A percentile compares a stretch with the other conserved stretches of the same genome.
Evolutionary conservation across 805 yeast species (phyloP).

Genomic region (Spathaspora sp.): DNA sequence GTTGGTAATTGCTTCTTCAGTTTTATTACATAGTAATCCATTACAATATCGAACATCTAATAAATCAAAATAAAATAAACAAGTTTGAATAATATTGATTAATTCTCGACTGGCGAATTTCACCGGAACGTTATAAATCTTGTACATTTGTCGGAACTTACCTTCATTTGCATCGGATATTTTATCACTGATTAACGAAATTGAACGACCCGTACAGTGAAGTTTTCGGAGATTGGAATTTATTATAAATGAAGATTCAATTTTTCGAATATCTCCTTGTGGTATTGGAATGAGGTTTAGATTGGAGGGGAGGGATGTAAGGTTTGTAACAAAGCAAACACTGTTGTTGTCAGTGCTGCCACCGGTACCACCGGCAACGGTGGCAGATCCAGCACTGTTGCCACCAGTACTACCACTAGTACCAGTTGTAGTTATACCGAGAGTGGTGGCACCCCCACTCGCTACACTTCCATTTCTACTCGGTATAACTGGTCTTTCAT

Average conservation of each 20-base stretch:
- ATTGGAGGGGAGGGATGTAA: slow-evolving; percentile 76
- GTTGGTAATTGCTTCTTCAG: slow-evolving; percentile 62
- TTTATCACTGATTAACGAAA: slow-evolving; percentile 56
- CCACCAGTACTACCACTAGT: background rate
- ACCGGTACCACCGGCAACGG: too few species aligned
- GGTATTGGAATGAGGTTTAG: slow-evolving; percentile 69
- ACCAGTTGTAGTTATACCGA: too few species aligned
- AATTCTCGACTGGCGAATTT: slow-evolving; percentile 70
- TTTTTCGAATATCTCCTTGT: slow-evolving; percentile 48
- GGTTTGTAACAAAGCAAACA: slow-evolving; percentile 69
- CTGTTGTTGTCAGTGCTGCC: too few species aligned
- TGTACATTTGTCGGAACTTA: slow-evolving; percentile 74
- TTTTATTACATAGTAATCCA: slow-evolving; percentile 77
- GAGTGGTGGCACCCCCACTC: background rate
- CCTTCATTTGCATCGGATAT: slow-evolving; percentile 78
- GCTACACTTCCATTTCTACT: slow-evolving; percentile 1
- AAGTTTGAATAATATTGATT: slow-evolving; percentile 69
- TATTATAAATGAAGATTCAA: slow-evolving; percentile 59
- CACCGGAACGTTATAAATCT: slow-evolving; percentile 53
- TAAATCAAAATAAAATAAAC: slow-evolving; percentile 73
- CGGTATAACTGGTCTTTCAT: slow-evolving; percentile 4
- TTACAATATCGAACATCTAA: slow-evolving; percentile 70
- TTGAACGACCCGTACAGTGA: slow-evolving; percentile 83
- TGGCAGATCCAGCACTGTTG: background rate
- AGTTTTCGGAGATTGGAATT: slow-evolving; percentile 75